Evolutionary conservation across 495 filamentous ascomycete genomes (phyloP).

Genomic region (Monascus purpureus): DNA sequence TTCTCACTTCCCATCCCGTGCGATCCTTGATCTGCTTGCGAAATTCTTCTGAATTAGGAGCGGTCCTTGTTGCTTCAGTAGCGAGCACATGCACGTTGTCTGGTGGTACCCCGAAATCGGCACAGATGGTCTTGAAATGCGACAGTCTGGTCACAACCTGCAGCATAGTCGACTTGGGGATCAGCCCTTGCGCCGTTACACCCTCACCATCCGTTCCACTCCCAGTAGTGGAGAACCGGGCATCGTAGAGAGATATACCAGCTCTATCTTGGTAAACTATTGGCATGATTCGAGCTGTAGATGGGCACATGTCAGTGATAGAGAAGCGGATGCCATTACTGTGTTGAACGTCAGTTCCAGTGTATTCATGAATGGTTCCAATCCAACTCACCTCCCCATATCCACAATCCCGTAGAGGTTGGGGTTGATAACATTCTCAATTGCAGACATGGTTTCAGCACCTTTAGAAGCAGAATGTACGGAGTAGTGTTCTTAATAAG

Average conservation of each 20-base stretch:
- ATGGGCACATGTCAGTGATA: constrained; percentile 63
- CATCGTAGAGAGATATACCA: constrained; percentile 82
- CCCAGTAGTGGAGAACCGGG: constrained; percentile 39
- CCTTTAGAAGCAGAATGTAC: too few relatives aligned
- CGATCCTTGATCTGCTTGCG: constrained; percentile 42
- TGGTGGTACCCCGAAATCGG: constrained; percentile 49
- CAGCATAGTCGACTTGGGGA: constrained; percentile 47
- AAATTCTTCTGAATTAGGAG: constrained; percentile 58
- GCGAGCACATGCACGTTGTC: constrained; percentile 60
- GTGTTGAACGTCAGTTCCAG: too few relatives aligned
- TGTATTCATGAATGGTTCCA: too few relatives aligned
- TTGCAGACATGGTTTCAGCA: not conserved
- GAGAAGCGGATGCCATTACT: constrained; percentile 96
- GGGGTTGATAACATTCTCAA: not conserved
- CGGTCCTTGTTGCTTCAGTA: constrained; percentile 78
- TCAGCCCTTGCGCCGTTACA: constrained; percentile 28
- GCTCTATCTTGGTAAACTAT: constrained; percentile 66
- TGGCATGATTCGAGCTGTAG: constrained; percentile 54
- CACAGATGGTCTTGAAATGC: constrained; percentile 62
- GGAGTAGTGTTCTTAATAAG: too few relatives aligned
- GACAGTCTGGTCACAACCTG: constrained; percentile 48
- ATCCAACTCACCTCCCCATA: constrained; percentile 54
- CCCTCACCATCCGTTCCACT: constrained; percentile 5
- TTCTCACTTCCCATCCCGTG: constrained; percentile 51
- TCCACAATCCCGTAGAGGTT: constrained; percentile 40